Conservation (phyloP, 805 yeast genomes). For the Yarrowia sp. region DNA sequence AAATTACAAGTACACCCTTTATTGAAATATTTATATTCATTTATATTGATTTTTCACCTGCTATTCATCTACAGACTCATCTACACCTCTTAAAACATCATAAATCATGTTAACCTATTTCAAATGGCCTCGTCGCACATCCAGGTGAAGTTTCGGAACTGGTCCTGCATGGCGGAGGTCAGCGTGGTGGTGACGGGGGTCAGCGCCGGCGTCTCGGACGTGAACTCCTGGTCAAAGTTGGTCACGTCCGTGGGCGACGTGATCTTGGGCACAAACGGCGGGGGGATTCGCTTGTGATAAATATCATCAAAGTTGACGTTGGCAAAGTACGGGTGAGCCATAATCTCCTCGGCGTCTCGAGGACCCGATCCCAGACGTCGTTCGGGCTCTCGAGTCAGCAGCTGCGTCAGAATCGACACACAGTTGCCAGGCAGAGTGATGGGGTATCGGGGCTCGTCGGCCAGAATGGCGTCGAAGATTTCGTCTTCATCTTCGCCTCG, state of each 20-base stretch:
- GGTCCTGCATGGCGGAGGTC: slow-evolving; percentile 89
- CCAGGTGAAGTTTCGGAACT: slow-evolving; percentile 96
- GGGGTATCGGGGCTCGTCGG: slow-evolving; percentile 96
- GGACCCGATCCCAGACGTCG: slow-evolving; percentile 86
- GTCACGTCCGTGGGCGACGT: slow-evolving; percentile 88
- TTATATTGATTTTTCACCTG: background rate
- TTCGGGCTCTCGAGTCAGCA: slow-evolving; percentile 86
- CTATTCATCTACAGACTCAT: too few relatives aligned
- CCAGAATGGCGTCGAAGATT: slow-evolving; percentile 92
- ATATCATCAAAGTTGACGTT: slow-evolving; percentile 92
- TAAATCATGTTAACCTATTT: slow-evolving; percentile 22
- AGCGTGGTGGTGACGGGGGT: slow-evolving; percentile 92
- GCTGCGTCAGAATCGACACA: slow-evolving; percentile 88
- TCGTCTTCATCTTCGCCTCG: slow-evolving; percentile 98
- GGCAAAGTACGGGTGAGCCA: slow-evolving; percentile 92
- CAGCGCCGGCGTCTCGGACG: slow-evolving; percentile 90
- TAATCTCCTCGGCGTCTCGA: slow-evolving; percentile 88
- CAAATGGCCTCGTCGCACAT: slow-evolving; percentile 47
- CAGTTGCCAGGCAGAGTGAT: slow-evolving; percentile 97
- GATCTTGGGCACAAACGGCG: slow-evolving; percentile 90
- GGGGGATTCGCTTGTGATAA: slow-evolving; percentile 69
- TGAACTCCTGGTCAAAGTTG: slow-evolving; percentile 93
- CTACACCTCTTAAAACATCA: background rate
- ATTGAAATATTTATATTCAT: too few relatives aligned
- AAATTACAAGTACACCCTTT: too few relatives aligned